phyloP scores from a whole-genome alignment of 495 filamentous ascomycete genomes.

The Tuber aestivum region DNA sequence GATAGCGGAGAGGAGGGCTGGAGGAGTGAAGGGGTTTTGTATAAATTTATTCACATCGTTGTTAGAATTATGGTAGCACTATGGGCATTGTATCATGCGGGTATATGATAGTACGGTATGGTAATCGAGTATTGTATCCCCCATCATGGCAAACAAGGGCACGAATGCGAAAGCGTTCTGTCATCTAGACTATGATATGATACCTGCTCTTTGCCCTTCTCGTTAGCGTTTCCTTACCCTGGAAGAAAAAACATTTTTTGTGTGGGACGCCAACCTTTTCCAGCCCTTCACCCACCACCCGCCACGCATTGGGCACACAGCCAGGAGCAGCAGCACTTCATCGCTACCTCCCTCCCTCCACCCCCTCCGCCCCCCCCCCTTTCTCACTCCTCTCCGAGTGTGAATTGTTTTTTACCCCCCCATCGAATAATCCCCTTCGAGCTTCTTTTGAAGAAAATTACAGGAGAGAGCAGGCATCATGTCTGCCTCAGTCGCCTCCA shows the following conservation, averaged over 20 bases:
- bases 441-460: slow-evolving; percentile 40
- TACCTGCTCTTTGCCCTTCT: not conserved
- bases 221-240: not conserved
- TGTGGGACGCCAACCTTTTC: slow-evolving; percentile 3
- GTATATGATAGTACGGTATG: not conserved
- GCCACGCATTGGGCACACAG: not conserved
- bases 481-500: slow-evolving; percentile 55
- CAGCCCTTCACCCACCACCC: not conserved
- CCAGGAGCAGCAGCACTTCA: not conserved
- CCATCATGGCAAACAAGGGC: not conserved
- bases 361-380: not conserved
- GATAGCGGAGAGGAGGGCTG: not conserved
- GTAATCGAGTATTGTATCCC: not conserved
- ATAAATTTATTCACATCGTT: not conserved
- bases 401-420: slow-evolving; percentile 8
- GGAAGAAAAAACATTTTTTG: not conserved
- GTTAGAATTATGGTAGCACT: not conserved
- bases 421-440: slow-evolving; percentile 22
- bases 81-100: not conserved
- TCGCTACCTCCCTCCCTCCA: not conserved
- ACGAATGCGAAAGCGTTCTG: not conserved
- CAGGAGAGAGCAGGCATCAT: slow-evolving; percentile 47
- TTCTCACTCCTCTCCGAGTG: too few species aligned
- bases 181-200: not conserved
- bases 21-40: not conserved